Evolutionary conservation across 345 rosid genomes (phyloP), one percentile per base, ranked within the genome.

Genomic region (Populus pruinosa): DNA sequence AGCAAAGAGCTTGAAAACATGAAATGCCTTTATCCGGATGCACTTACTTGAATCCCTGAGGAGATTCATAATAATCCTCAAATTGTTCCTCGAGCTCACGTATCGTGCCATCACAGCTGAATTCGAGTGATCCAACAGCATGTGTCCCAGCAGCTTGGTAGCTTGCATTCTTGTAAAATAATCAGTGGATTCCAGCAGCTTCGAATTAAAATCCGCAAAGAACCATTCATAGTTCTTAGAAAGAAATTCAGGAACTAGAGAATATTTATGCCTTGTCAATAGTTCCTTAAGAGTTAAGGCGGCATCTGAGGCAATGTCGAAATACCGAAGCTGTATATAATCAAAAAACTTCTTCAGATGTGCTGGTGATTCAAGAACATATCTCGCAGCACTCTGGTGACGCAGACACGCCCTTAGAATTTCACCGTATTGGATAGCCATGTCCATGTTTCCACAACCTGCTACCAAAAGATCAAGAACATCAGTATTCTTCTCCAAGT

Each of bases 231-330:
- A 93, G 82, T 96, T 93, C 83, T 86, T 91, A 10, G 90, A 86
- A 63, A 96, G 97, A 84, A 96, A 96, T 71, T 92, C 98, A 47
- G 98, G 36, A 33, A 33, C 36, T 33, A 33, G 36, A 33, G 36
- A 33, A 33, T 33, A 33, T 33, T 0, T 96, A 80, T 96, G 98
- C 88, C 99, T 91, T 47, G 97, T 92, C 83, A 96, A 61, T 21
- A 96, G 88, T 80, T 96, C 98, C 98, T 93, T 93, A 83, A 96
- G 92, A 53, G 99, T 92, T 11, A 94, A 97, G 84, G 97, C 99
- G 81, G 96, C 99, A 90, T 93, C 97, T 61, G 99, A 97, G 70
- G 98, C 94, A 82, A 96, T 85, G 72, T 96, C 99, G 27, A 96
- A 96, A 83, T 96, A 93, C 39, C 97, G 97, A 80, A 96, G 93